phyloP scores from a whole-genome alignment of 352 stramenopile species.

The Globisporangium recalcitrans region DNA sequence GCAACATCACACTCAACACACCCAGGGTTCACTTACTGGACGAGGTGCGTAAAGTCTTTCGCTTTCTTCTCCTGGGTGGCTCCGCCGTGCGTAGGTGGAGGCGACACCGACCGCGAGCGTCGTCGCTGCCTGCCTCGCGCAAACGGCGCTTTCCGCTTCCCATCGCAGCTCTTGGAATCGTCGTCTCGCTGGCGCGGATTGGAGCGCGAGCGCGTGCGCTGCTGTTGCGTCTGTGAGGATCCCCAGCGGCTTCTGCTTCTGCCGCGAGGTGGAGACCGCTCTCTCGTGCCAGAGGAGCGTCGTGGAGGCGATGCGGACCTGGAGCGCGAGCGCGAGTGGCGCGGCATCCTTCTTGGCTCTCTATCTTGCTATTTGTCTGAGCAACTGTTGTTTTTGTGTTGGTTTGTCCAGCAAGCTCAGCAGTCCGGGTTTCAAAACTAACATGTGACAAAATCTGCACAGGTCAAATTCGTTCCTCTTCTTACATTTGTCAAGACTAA shows the following conservation, averaged over 20 bases:
- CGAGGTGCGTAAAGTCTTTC: conserved; percentile 46
- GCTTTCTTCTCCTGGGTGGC: conserved; percentile 39
- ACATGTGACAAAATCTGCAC: no score
- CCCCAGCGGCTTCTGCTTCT: conserved; percentile 2
- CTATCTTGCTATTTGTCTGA: background rate
- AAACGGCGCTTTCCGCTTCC: conserved; percentile 4
- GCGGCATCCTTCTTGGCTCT: background rate
- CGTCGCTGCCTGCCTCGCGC: conserved; percentile 2
- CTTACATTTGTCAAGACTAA: background rate
- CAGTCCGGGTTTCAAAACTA: background rate
- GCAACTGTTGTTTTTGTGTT: background rate
- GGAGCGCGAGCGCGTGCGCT: conserved; percentile 5
- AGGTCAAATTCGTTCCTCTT: background rate
- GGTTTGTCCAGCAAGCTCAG: no score
- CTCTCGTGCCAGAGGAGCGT: background rate
- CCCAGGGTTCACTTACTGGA: conserved; percentile 31
- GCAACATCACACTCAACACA: background rate
- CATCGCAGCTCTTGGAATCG: conserved; percentile 11
- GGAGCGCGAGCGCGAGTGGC: conserved; percentile 13
- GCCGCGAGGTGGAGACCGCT: background rate
- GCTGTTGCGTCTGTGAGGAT: background rate
- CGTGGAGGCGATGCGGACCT: conserved; percentile 4
- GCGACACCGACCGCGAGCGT: conserved; percentile 22
- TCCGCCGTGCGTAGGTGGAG: conserved; percentile 16
- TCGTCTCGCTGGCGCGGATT: conserved; percentile 12